Evolutionary conservation across 73 alveolate genomes (phyloP).

Genomic region (Blepharisma stoltei): DNA sequence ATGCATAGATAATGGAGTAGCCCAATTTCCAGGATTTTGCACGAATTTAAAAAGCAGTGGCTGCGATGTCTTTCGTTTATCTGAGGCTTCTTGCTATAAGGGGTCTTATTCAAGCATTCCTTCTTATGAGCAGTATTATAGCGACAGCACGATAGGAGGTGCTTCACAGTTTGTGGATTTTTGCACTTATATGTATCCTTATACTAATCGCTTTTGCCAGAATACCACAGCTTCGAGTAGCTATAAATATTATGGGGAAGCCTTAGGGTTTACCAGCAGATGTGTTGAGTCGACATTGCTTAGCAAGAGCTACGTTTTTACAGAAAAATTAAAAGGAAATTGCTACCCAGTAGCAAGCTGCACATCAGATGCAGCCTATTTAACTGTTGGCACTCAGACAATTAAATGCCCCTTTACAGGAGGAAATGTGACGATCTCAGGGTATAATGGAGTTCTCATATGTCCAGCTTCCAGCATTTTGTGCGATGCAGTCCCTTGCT

Average conservation of each 20-base stretch:
- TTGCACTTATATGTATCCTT: constrained; percentile 10
- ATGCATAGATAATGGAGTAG: constrained; percentile 12
- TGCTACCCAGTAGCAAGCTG: background rate
- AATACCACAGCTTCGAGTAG: too few relatives aligned
- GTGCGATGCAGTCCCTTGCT: constrained; percentile 11
- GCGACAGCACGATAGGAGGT: background rate
- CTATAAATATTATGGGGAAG: background rate
- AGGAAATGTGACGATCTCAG: background rate
- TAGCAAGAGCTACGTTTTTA: background rate
- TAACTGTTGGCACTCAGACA: background rate
- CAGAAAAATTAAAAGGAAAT: constrained; percentile 1
- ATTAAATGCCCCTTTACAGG: background rate
- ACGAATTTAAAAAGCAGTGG: background rate
- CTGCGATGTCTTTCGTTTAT: background rate
- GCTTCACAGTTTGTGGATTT: background rate
- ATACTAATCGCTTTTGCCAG: background rate
- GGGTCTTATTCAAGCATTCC: background rate
- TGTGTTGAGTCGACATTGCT: background rate
- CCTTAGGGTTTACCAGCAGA: background rate
- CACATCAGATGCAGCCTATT: background rate
- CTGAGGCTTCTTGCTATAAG: background rate
- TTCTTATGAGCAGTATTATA: background rate
- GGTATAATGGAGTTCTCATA: background rate
- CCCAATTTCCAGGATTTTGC: background rate
- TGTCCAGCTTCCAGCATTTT: constrained; percentile 22